Base-by-base conservation (phyloP, 345 rosid species). In the Firmiana major region DNA sequence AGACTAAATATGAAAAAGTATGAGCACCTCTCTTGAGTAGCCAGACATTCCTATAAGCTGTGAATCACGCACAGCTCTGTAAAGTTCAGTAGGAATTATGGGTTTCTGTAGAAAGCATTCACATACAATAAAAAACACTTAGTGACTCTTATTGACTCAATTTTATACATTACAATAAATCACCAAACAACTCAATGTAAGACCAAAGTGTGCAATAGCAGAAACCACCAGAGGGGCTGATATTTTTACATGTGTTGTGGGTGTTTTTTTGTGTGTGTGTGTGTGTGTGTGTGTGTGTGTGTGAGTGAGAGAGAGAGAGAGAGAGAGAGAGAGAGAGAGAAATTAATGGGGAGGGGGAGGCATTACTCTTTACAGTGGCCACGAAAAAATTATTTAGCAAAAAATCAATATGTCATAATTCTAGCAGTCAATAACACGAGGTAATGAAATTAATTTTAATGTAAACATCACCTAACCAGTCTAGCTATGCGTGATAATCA, bases 11-110 rank as follows among this genome's bases (percentile, higher is more conserved):
- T 34, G 36, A 51, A 15, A 21, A 67, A 59, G 7, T 40, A 72
- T 48, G 36, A 75, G 78, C 79, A 96, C 99, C 94, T 96, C 98
- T 90, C 83, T 90, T 57, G 98, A 89, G 88, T 89, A 93, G 48
- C 99, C 99, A 5, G 99, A 88, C 93, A 96, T 80, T 81, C 99
- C 99, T 75, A 93, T 87, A 63, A 93, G 94, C 58, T 93, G 97
- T 57, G 98, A 92, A 83, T 96, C 97, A 13, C 98, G 92, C 40
- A 96, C 86, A 43, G 83, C 85, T 82, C 89, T 86, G 79, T 92
- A 93, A 55, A 92, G 71, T 71, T 92, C 91, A n/a, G 82, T 57
- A 75, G 98, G 98, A 72, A 90, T 81, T 45, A 96, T 93, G 43
- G 99, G 97, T 87, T 87, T 96, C 99, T 96, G 91, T 36, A 15